Evolutionary conservation across 2,329 filamentous ascomycete genomes (phyloP).

Genomic region (Colletotrichum theobromicola): DNA sequence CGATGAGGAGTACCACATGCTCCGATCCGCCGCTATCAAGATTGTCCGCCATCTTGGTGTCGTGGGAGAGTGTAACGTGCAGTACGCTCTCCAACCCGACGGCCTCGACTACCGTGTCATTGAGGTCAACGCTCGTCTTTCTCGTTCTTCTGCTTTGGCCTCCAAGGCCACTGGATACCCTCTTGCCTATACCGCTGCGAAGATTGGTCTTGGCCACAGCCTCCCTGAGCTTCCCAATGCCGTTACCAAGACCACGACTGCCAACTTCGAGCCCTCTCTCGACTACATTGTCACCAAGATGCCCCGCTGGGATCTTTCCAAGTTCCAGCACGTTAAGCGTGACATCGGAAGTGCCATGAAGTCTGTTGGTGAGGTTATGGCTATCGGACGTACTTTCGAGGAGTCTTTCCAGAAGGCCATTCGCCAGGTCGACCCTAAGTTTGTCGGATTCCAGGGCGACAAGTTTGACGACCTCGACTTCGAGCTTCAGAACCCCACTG

Average conservation of each 20-base stretch:
- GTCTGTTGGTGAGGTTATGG: slow-evolving; percentile 99
- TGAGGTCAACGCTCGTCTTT: slow-evolving; percentile 98
- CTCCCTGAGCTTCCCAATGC: slow-evolving; percentile 96
- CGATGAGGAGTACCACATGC: slow-evolving; percentile 99
- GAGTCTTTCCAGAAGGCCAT: slow-evolving; percentile 99
- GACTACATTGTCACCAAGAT: slow-evolving; percentile 99
- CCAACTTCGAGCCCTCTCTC: slow-evolving; percentile 96
- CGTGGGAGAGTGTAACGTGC: slow-evolving; percentile 92
- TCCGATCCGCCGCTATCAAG: slow-evolving; percentile 96
- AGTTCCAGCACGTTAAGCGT: slow-evolving; percentile 98
- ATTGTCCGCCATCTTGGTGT: slow-evolving; percentile 97
- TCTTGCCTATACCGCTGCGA: slow-evolving; percentile 94
- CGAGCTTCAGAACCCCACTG: slow-evolving; percentile 89
- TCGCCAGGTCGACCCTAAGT: slow-evolving; percentile 92
- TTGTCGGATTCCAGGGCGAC: slow-evolving; percentile 92
- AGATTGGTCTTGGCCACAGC: slow-evolving; percentile 95
- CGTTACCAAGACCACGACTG: slow-evolving; percentile 97
- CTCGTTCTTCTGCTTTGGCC: slow-evolving; percentile 93
- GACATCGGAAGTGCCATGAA: slow-evolving; percentile 99
- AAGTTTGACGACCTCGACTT: slow-evolving; percentile 93
- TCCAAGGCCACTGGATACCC: slow-evolving; percentile 99
- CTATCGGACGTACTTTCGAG: slow-evolving; percentile 97
- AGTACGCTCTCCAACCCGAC: slow-evolving; percentile 92
- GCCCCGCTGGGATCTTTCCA: slow-evolving; percentile 95
- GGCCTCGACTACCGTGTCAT: slow-evolving; percentile 98